Base-by-base conservation (phyloP, 345 rosid species). In the Acer negundo region DNA sequence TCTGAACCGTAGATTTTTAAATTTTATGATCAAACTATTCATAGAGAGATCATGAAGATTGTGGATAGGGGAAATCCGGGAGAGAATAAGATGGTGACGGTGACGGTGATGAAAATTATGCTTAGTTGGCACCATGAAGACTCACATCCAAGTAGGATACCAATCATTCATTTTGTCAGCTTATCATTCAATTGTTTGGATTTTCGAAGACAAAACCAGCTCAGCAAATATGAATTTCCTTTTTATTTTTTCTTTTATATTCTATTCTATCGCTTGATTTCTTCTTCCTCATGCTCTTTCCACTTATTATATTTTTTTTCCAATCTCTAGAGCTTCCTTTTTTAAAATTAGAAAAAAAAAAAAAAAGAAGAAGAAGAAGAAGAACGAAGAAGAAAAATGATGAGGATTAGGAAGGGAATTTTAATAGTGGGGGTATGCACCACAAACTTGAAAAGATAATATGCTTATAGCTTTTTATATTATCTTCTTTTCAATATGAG, bases 401-500 rank as follows among this genome's bases (percentile, higher is more conserved):
- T 53, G 10, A 1, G 16, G 49, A 22, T 72, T 56, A 12, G 67
- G 11, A 7, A 61, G 20, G 38, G 67, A 23, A 73, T 42, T 73
- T 70, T 59, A 19, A 11, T 20, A 3, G 72, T 65, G 72, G 78
- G 72, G 62, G 26, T 22, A 28, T 40, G 69, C 70, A 26, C 77
- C 63, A 28, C 77, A 13, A 65, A 66, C 72, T 75, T 17, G 46
- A 58, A 59, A 59, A 59, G 63, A 75, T 65, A 44, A 65, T 53
- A 75, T 75, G 64, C 78, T 75, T 22, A 51, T 8, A 28, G n/a
- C 17, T 53, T 75, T 75, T 65, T 75, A 20, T 56, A 56, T 56
- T 17, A n/a, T 28, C 13, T 51, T 31, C 31, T 61, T 59, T 38
- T 15, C 38, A 62, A 72, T 9, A 7, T 58, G 23, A 51, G 78